These are phyloP conservation scores for Aspergillus diversus DNA, from an alignment of 495 filamentous ascomycete genomes.

Conservation along the genomic window DNA sequence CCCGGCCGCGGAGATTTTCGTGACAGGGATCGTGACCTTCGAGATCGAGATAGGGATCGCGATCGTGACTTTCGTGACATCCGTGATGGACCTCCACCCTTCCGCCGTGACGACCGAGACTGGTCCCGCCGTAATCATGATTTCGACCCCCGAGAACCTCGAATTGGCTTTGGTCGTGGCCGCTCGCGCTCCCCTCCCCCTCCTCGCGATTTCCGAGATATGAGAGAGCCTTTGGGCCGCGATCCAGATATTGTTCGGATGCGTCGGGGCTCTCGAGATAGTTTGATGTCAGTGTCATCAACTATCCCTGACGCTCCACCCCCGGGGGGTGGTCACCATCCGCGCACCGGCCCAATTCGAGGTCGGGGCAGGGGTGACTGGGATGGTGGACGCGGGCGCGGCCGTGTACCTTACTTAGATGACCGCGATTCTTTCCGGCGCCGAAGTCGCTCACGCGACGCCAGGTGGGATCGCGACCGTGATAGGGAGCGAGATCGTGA, in stretches of 20 bases:
- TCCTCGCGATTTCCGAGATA: constrained; percentile 55
- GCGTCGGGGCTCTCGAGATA: constrained; percentile 62
- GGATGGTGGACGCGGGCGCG: constrained; percentile 62
- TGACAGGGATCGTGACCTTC: constrained; percentile 59
- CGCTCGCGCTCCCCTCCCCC: constrained; percentile 48
- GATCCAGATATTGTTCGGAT: constrained; percentile 51
- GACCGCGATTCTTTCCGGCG: constrained; percentile 61
- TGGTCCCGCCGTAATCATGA: constrained; percentile 42
- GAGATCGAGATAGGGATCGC: constrained; percentile 47
- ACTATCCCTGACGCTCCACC: constrained; percentile 66
- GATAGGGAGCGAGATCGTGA: constrained; percentile 45
- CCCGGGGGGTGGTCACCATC: constrained; percentile 48
- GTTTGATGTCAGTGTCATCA: constrained; percentile 69
- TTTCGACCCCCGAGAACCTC: constrained; percentile 46
- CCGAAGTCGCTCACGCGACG: constrained; percentile 72
- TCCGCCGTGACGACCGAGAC: constrained; percentile 47
- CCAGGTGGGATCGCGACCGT: constrained; percentile 53
- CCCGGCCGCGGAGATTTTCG: constrained; percentile 61
- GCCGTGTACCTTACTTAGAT: constrained; percentile 57
- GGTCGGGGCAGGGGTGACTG: constrained; percentile 70
- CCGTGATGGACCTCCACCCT: constrained; percentile 37
- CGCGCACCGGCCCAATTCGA: constrained; percentile 60
- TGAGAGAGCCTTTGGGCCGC: constrained; percentile 42
- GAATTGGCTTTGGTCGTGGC: constrained; percentile 46
- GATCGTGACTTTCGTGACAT: constrained; percentile 46